A percentile compares a stretch with the other conserved stretches of the same genome.
phyloP scores from a whole-genome alignment of 768 basidiomycete genomes.

The Exidia glandulosa region DNA sequence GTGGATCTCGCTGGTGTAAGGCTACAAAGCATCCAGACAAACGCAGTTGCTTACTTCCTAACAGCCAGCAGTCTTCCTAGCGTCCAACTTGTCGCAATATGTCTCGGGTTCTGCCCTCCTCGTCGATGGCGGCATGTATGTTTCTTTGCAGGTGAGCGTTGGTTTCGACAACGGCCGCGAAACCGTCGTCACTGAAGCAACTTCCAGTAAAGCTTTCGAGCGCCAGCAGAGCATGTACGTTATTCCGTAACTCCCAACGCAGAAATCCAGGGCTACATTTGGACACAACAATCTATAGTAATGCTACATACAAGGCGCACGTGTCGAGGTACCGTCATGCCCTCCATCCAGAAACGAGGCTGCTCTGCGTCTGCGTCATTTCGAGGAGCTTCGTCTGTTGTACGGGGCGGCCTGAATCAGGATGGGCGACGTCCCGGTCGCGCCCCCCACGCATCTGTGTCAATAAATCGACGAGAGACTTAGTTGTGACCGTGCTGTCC shows the following conservation, averaged over 20 bases:
- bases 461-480: constrained; percentile 43
- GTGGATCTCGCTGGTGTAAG: constrained; percentile 19
- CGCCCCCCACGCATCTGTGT: constrained; percentile 56
- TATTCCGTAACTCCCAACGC: too few relatives aligned
- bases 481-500: constrained; percentile 9
- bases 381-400: background rate
- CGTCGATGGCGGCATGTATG: constrained; percentile 66
- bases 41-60: too few relatives aligned
- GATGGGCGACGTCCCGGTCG: constrained; percentile 44
- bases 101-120: constrained; percentile 52
- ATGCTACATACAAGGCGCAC: too few relatives aligned
- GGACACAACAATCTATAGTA: too few relatives aligned
- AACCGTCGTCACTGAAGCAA: too few relatives aligned
- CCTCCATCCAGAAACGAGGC: too few relatives aligned
- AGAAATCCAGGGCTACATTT: too few relatives aligned
- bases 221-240: too few relatives aligned
- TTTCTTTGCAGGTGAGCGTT: constrained; percentile 17
- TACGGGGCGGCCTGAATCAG: constrained; percentile 36
- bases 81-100: constrained; percentile 60
- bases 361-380: background rate
- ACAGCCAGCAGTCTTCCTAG: constrained; percentile 58
- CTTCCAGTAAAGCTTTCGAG: too few relatives aligned
- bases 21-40: too few relatives aligned
- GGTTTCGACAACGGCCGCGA: too few relatives aligned
- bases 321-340: too few relatives aligned